Evolutionary conservation across 495 filamentous ascomycete genomes (phyloP).

Genomic region (Penicillium fimorum): DNA sequence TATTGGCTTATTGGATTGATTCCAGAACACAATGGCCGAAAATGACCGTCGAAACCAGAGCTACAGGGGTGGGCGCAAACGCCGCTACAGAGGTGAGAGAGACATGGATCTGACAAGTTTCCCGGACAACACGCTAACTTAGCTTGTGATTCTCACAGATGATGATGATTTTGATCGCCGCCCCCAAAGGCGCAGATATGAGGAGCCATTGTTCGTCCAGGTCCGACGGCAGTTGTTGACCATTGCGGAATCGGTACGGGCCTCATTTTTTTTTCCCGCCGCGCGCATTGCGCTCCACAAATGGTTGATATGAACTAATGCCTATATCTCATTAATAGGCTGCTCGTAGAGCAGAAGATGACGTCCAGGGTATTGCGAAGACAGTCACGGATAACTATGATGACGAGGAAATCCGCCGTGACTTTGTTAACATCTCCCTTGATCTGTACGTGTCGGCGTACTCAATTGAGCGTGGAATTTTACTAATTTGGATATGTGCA

Average conservation of each 20-base stretch:
- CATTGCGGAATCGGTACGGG: slow-evolving; percentile 76
- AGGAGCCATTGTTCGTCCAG: slow-evolving; percentile 72
- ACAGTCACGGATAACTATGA: slow-evolving; percentile 76
- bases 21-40: slow-evolving; percentile 61
- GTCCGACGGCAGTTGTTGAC: slow-evolving; percentile 76
- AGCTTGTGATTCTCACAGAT: slow-evolving; percentile 44
- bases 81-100: slow-evolving; percentile 55
- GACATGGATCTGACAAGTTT: slow-evolving; percentile 7
- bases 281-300: slow-evolving; percentile 11
- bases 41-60: slow-evolving; percentile 63
- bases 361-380: slow-evolving; percentile 71
- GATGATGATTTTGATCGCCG: slow-evolving; percentile 75
- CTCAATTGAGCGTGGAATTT: background rate
- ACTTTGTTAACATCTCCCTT: slow-evolving; percentile 67
- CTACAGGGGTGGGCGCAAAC: slow-evolving; percentile 64
- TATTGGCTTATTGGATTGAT: background rate
- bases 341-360: slow-evolving; percentile 76
- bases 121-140: slow-evolving; percentile 14
- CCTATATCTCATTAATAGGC: slow-evolving; percentile 42
- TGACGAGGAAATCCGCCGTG: slow-evolving; percentile 67
- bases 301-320: slow-evolving; percentile 10
- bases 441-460: slow-evolving; percentile 59
- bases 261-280: slow-evolving; percentile 9
- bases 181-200: slow-evolving; percentile 72
- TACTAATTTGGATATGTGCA: slow-evolving; percentile 22